Evolutionary conservation across 306 rosid genomes (phyloP), one percentile per base, ranked within the genome.

Genomic region (Fragaria ananassa): DNA sequence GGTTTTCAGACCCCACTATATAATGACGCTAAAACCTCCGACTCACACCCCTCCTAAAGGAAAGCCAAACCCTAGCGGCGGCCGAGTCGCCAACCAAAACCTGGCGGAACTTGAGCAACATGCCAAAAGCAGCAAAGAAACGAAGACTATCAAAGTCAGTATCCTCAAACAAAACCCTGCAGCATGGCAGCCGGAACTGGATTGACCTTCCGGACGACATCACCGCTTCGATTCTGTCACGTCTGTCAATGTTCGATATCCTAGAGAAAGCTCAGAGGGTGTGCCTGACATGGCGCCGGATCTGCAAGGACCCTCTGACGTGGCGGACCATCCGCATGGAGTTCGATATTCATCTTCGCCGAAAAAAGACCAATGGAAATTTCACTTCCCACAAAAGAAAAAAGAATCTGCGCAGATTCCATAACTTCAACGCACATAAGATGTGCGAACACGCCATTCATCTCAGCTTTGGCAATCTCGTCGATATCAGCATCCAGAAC

Each of bases 381-480:
- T 49, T 49, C 54, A 49, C 54, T 49, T 49, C 19, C 34, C n/a
- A 0, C 6, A 49, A 49, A 49, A 49, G 5, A 49, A 15, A 49
- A 0, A 4, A 14, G 5, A 2, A 13, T 12, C 54, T 49, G 54
- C 18, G 7, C 54, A 15, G 17, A 49, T 49, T 49, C 4, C 34
- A 31, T 31, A 3, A 31, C 54, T 49, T 49, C 54, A 49, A 49
- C 7, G 54, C 5, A 15, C 54, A 49, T 66, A 2, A 14, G 19
- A 31, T 88, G 75, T 86, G 94, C 57, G 67, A 54, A 45, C 83
- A 71, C n/a, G 88, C 88, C 8, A 21, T 89, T 58, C 82, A 89
- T 31, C 84, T 67, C n/a, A 87, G 91, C 71, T 39, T 5, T 14
- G 73, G 57, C 4, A 72, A 78, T 5, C 75, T 87, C 68, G 31